A percentile compares a stretch with the other conserved stretches of the same genome.
Conservation (phyloP, 2,329 filamentous ascomycete species). For the Akanthomyces muscarius region DNA sequence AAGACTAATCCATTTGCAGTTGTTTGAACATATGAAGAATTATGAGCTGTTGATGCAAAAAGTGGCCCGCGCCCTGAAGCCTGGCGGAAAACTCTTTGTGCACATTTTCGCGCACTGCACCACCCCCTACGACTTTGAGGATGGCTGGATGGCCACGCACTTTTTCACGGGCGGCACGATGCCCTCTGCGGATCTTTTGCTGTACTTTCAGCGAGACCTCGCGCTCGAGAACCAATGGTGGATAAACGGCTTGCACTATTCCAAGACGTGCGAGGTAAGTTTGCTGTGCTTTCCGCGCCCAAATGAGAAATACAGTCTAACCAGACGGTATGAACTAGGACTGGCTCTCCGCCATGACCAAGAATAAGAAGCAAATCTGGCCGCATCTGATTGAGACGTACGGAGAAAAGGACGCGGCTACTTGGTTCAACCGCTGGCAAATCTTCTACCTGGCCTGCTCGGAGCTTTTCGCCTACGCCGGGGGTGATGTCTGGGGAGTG, state of each 20-base stretch:
- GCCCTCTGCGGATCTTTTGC: slow-evolving; percentile 62
- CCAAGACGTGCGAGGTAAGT: slow-evolving; percentile 62
- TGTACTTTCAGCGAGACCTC: slow-evolving; percentile 63
- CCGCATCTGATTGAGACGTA: slow-evolving; percentile 62
- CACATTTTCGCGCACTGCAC: slow-evolving; percentile 63
- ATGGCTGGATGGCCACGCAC: slow-evolving; percentile 69
- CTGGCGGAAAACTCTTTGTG: slow-evolving; percentile 63
- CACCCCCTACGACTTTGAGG: slow-evolving; percentile 66
- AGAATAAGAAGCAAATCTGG: slow-evolving; percentile 58
- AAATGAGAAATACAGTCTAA: not conserved
- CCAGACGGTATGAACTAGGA: slow-evolving; percentile 35
- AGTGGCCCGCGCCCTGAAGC: slow-evolving; percentile 54
- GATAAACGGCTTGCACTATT: slow-evolving; percentile 65
- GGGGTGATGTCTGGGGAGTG: slow-evolving; percentile 65
- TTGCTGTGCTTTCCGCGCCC: not conserved
- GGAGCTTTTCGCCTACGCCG: slow-evolving; percentile 62
- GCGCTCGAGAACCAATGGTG: slow-evolving; percentile 63
- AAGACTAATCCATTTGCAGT: slow-evolving; percentile 32
- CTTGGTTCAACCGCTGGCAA: slow-evolving; percentile 68
- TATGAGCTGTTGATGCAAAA: slow-evolving; percentile 65
- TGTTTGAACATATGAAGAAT: slow-evolving; percentile 77
- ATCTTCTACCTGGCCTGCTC: slow-evolving; percentile 70
- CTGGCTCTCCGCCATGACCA: slow-evolving; percentile 59
- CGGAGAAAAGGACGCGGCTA: slow-evolving; percentile 53
- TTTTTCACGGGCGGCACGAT: slow-evolving; percentile 74